A percentile compares a stretch with the other conserved stretches of the same genome.
Evolutionary conservation across 805 yeast species (phyloP).

Genomic region (Torulaspora franciscae): DNA sequence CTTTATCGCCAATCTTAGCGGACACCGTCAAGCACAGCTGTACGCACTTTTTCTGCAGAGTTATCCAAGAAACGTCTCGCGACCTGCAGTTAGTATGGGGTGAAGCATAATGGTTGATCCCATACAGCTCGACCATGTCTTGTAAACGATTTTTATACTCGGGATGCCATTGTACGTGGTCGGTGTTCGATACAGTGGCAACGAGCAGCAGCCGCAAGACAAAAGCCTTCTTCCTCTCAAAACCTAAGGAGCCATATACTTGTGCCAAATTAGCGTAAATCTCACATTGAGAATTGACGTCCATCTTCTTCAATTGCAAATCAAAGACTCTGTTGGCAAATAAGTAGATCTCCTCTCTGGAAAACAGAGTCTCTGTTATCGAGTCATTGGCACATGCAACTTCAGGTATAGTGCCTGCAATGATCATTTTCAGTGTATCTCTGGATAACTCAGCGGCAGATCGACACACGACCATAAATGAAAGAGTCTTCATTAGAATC

Average conservation of each 20-base stretch:
- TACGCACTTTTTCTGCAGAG: conserved; percentile 52
- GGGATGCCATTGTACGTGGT: conserved; percentile 21
- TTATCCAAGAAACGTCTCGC: conserved; percentile 46
- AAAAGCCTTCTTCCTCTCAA: conserved; percentile 64
- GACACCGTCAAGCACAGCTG: conserved; percentile 50
- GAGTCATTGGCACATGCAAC: background rate
- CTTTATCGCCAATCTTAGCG: conserved; percentile 45
- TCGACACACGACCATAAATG: conserved; percentile 51
- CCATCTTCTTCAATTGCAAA: conserved; percentile 43
- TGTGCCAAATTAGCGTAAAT: conserved; percentile 63
- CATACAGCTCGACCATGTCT: conserved; percentile 49
- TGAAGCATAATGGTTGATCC: conserved; percentile 41
- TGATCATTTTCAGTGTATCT: conserved; percentile 41
- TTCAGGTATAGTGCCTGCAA: conserved; percentile 35
- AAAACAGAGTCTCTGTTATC: conserved; percentile 20
- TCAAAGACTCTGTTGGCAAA: conserved; percentile 46
- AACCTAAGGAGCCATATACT: conserved; percentile 56
- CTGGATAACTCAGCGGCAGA: conserved; percentile 46
- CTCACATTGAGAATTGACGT: conserved; percentile 50
- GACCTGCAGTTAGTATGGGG: conserved; percentile 32
- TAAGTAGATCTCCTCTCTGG: conserved; percentile 43
- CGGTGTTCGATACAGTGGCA: conserved; percentile 42
- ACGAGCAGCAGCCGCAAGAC: conserved; percentile 61
- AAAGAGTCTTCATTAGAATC: conserved; percentile 56
- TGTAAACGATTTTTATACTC: conserved; percentile 45